Evolutionary conservation across 1,284 basidiomycete genomes (phyloP).

Genomic region (Papiliotrema flavescens): DNA sequence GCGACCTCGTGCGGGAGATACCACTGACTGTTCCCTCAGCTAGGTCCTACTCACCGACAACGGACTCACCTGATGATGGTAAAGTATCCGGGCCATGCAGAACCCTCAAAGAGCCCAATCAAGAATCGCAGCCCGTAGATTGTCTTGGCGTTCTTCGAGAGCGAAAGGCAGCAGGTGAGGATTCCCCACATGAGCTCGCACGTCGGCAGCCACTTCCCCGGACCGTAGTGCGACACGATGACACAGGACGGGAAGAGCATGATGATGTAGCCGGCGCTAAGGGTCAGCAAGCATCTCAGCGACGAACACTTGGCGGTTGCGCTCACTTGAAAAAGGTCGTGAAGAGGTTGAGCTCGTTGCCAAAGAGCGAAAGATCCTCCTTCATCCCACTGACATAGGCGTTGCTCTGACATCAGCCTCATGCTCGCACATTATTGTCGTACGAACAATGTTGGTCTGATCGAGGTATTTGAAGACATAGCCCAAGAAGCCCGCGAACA

Average conservation of each 20-base stretch:
- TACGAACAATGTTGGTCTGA: not conserved
- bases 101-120: not conserved
- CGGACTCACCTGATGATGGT: too few relatives aligned
- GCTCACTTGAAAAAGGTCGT: constrained; percentile 28
- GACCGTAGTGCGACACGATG: constrained; percentile 28
- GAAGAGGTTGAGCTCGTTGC: constrained; percentile 62
- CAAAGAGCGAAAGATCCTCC: constrained; percentile 67
- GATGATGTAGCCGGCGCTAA: not conserved
- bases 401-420: not conserved
- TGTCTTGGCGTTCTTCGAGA: not conserved
- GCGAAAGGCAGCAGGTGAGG: constrained; percentile 1
- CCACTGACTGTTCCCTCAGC: not conserved
- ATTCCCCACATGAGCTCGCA: constrained; percentile 32
- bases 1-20: not conserved
- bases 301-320: constrained; percentile 9
- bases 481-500: not conserved
- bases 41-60: not conserved
- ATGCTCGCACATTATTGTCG: too few relatives aligned
- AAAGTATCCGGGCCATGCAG: not conserved
- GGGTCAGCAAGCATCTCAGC: not conserved
- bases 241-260: constrained; percentile 32
- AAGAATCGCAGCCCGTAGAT: not conserved
- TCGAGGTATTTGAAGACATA: not conserved
- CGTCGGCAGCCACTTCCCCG: constrained; percentile 20
- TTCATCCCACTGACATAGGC: constrained; percentile 70